Evolutionary conservation across 352 stramenopile genomes (phyloP), one percentile per base, ranked within the genome.

Genomic region (Pythium plurisporium): DNA sequence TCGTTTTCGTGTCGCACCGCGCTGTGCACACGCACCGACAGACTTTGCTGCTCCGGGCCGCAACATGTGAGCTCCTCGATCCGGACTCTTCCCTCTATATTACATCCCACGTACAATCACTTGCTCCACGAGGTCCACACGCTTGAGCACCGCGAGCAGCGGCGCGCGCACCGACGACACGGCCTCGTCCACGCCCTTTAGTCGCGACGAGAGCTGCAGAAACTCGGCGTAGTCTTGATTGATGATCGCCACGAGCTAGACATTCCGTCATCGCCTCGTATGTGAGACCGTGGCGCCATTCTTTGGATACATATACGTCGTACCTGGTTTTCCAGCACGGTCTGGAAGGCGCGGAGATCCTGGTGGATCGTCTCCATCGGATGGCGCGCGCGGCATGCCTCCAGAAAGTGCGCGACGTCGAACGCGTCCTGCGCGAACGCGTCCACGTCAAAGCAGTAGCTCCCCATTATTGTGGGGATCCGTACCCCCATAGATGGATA

Each of bases 191-290:
- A 95, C 83, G 20, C 82, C 86, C 59, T 92, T 91, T 26, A 95
- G 74, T 64, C 85, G 88, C 42, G 82, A 87, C 36, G 86, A 95
- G 43, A 95, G 78, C 71, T 95, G 86, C 37, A 95, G 69, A 54
- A 95, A 95, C 71, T 95, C 86, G 43, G 82, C 73, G 55, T 95
- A 95, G 67, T 95, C 86, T 34, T 92, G 73, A 52, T 95, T 91
- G 70, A 95, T 95, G 63, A 95, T 93, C 37, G 82, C 76, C 14
- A 95, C 86, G 27, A 95, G 74, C 71, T 87, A 52, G 10, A 6
- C 3, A 27, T 6, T 19, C n/a, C n/a, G n/a, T n/a, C n/a, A 26
- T 12, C 17, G 5, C 5, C 15, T 8, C 15, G 26, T 53, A 17
- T 23, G 40, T 46, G n/a, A 8, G 10, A 43, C 40, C 27, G 11